A percentile compares a stretch with the other conserved stretches of the same genome.
Conservation (phyloP, 176 grass and related monocot genomes). For the Triticum timopheevii region DNA sequence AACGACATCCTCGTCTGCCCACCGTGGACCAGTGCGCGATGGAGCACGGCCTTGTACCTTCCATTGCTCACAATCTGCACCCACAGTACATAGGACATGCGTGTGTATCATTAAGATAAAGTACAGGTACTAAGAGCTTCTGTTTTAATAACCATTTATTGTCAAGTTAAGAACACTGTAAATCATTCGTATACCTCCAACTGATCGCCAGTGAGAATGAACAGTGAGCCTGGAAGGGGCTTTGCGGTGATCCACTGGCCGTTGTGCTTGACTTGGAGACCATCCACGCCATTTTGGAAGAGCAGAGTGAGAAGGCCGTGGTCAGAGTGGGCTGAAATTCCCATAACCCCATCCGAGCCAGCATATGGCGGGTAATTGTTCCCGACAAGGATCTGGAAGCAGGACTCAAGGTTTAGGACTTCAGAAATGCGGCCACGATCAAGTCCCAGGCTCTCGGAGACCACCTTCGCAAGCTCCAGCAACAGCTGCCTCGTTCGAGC, state of each 20-base stretch:
- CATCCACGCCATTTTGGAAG: constrained; percentile 69
- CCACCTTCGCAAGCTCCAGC: constrained; percentile 39
- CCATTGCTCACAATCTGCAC: constrained; percentile 80
- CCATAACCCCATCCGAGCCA: constrained; percentile 17
- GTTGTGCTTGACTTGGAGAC: constrained; percentile 60
- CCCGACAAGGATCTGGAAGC: constrained; percentile 56
- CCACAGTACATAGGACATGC: not conserved
- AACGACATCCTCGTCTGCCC: constrained; percentile 56
- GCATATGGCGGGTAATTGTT: constrained; percentile 61
- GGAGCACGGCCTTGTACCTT: constrained; percentile 61
- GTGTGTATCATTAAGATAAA: not conserved
- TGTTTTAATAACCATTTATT: not conserved
- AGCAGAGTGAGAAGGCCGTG: constrained; percentile 71
- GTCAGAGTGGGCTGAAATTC: constrained; percentile 67
- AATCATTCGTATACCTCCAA: constrained; percentile 51
- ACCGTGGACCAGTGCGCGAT: constrained; percentile 56
- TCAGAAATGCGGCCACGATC: constrained; percentile 27
- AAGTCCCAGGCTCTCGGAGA: constrained; percentile 65
- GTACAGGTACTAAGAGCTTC: not conserved
- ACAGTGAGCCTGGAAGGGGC: constrained; percentile 58
- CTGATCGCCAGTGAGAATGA: constrained; percentile 80
- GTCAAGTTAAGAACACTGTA: not conserved
- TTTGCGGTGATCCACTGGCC: constrained; percentile 55
- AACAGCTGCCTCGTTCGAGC: constrained; percentile 37
- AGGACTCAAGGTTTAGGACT: constrained; percentile 47